These are phyloP conservation scores for Brettanomyces nanus DNA, from an alignment of 805 yeast genomes.

Conservation along the genomic window DNA sequence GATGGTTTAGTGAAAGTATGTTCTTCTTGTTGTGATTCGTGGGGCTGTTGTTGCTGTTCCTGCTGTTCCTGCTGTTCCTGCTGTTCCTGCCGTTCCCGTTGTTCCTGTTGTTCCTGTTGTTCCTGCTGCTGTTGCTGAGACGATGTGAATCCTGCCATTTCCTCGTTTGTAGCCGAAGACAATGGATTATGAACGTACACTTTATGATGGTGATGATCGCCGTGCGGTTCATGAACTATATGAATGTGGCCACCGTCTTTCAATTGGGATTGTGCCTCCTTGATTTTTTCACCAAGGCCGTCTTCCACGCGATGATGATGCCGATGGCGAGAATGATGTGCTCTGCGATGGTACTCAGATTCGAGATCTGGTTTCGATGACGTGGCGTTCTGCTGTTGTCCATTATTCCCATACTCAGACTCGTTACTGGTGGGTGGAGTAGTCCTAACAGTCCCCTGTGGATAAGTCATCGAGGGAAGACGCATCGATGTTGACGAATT, in stretches of 20 bases:
- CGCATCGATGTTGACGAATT: too few relatives aligned
- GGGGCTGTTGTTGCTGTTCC: not conserved
- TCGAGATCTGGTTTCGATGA: too few relatives aligned
- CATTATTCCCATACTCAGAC: not conserved
- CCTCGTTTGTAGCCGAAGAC: not conserved
- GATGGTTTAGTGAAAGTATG: not conserved
- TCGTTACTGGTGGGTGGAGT: not conserved
- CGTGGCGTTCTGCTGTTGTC: not conserved
- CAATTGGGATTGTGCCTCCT: slow-evolving; percentile 20
- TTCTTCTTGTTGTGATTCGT: too few relatives aligned
- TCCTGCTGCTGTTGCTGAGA: not conserved
- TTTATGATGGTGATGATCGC: slow-evolving; percentile 22
- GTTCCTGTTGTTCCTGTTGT: not conserved
- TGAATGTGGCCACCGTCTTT: slow-evolving; percentile 23
- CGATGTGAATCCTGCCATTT: too few relatives aligned
- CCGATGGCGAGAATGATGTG: slow-evolving; percentile 13
- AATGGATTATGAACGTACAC: slow-evolving; percentile 21
- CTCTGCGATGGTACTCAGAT: slow-evolving; percentile 4
- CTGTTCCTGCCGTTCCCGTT: not conserved
- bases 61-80: not conserved
- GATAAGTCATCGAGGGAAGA: too few relatives aligned
- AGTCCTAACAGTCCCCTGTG: not conserved
- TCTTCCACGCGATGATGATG: slow-evolving; percentile 24
- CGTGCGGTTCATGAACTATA: slow-evolving; percentile 23
- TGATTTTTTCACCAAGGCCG: slow-evolving; percentile 15